These are phyloP conservation scores for Ceriops decandra DNA, from an alignment of 345 rosid genomes.

Conservation along the genomic window DNA sequence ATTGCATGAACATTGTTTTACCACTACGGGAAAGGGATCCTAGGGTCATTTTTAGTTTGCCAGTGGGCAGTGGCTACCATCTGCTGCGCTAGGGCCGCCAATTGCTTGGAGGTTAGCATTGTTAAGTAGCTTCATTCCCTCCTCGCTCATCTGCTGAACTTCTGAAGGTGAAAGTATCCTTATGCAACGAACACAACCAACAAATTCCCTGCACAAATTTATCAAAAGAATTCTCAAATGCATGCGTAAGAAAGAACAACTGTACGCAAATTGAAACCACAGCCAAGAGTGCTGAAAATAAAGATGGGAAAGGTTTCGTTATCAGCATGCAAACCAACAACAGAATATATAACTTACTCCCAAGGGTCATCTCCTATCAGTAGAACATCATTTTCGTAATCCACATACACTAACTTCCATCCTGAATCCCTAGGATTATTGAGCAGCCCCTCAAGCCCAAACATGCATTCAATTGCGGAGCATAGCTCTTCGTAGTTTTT, in stretches of 20 bases:
- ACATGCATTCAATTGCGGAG: slow-evolving; percentile 86
- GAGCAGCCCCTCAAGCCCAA: slow-evolving; percentile 88
- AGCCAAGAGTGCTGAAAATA: neutral
- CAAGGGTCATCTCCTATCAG: slow-evolving; percentile 99
- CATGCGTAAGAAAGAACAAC: too few relatives aligned
- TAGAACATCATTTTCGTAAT: slow-evolving; percentile 89
- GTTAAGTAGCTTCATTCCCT: slow-evolving; percentile 94
- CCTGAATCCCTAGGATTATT: slow-evolving; percentile 71
- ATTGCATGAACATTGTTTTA: too few relatives aligned
- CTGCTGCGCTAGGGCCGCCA: slow-evolving; percentile 37
- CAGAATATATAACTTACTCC: slow-evolving; percentile 63
- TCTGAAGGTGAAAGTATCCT: slow-evolving; percentile 91
- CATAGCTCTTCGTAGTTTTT: slow-evolving; percentile 77
- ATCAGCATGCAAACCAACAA: neutral
- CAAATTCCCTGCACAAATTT: slow-evolving; percentile 62
- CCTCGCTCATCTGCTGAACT: slow-evolving; percentile 99
- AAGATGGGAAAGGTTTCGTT: neutral
- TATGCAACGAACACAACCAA: slow-evolving; percentile 96
- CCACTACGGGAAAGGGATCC: too few relatives aligned
- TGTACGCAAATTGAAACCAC: neutral
- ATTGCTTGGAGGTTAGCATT: slow-evolving; percentile 52
- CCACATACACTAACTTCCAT: slow-evolving; percentile 96
- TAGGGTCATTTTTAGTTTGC: too few relatives aligned
- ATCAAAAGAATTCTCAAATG: neutral
- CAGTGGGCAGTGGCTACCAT: slow-evolving; percentile 1